Evolutionary conservation across 2,329 filamentous ascomycete genomes (phyloP), one percentile per base, ranked within the genome.

Genomic region (Nigrospora oryzae): DNA sequence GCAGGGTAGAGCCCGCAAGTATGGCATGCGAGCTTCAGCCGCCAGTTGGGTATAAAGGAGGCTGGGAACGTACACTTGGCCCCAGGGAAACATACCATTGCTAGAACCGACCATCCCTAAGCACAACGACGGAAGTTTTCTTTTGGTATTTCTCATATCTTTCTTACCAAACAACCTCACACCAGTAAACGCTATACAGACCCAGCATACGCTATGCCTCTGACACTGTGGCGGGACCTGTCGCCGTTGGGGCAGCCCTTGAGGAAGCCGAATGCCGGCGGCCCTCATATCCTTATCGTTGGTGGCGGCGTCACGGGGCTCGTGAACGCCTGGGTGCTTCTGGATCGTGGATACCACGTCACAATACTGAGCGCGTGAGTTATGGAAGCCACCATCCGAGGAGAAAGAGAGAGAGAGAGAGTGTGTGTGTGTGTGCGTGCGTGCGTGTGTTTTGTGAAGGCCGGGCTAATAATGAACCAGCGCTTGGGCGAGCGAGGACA

Each of bases 281-380:
- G 59, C 14, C 58, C 60, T 4, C 59, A 59, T 49, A 42, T 61
- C 19, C 44, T 62, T 11, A 41, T 62, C 14, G 53, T 62, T 17
- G 60, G 60, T 40, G 60, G 59, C 3, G 60, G 60, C 13, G 59
- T 62, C 32, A 57, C 54, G 46, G 60, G 60, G 28, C 51, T 62
- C 30, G 49, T 59, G 38, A 55, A 56, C 52, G 58, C 69, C 3
- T 73, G 69, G 69, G 53, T 63, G 11, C 57, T 72, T 11, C 56
- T 71, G 2, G 69, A 72, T 43, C 56, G 58, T 16, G 69, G 69
- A 5, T 69, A 69, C 53, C 60, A 56, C 23, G 69, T 71, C 46
- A 72, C 68, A 5, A 60, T 73, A 30, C 38, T 71, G 23, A 63
- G 68, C 35, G 46, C 46, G 46, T 48, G 31, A 41, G 46, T 43